These are phyloP conservation scores for Fusarium longipes DNA, from an alignment of 2,329 filamentous ascomycete species.

Conservation along the genomic window DNA sequence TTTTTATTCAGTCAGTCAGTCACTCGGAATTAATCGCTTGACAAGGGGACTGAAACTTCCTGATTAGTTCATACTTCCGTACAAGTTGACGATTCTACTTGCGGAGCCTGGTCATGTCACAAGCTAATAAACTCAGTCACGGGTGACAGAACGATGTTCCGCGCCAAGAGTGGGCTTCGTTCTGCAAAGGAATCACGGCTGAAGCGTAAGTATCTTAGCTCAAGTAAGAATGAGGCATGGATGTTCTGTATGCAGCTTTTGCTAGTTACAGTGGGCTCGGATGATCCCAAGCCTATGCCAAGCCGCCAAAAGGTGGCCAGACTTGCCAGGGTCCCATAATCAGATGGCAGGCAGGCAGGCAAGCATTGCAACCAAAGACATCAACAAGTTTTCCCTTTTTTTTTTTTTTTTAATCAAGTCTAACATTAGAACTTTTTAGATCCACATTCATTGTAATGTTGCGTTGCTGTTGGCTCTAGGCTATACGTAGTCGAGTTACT, in stretches of 20 bases:
- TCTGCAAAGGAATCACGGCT: not conserved
- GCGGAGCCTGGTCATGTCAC: not conserved
- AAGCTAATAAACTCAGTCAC: not conserved
- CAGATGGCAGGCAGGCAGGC: not conserved
- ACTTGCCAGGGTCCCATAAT: constrained; percentile 4
- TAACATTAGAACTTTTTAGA: not conserved
- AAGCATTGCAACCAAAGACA: not conserved
- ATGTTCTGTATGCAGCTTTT: not conserved
- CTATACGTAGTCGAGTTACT: not conserved
- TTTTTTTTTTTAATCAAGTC: not conserved
- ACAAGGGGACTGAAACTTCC: not conserved
- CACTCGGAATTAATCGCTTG: constrained; percentile 29
- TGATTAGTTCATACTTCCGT: not conserved
- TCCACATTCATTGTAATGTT: not conserved
- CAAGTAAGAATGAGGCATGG: constrained; percentile 3
- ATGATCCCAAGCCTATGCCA: constrained; percentile 24
- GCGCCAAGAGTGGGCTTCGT: not conserved
- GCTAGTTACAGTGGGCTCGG: constrained; percentile 22
- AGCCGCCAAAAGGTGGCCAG: constrained; percentile 19
- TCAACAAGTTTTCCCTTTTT: not conserved
- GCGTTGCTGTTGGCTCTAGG: constrained; percentile 1
- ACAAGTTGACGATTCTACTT: not conserved
- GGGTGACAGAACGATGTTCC: not conserved
- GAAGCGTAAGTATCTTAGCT: not conserved
- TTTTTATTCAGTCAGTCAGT: not conserved